These are phyloP conservation scores for Paratinospora sagittata DNA, from an alignment of 164 flowering plant species.

Conservation along the genomic window DNA sequence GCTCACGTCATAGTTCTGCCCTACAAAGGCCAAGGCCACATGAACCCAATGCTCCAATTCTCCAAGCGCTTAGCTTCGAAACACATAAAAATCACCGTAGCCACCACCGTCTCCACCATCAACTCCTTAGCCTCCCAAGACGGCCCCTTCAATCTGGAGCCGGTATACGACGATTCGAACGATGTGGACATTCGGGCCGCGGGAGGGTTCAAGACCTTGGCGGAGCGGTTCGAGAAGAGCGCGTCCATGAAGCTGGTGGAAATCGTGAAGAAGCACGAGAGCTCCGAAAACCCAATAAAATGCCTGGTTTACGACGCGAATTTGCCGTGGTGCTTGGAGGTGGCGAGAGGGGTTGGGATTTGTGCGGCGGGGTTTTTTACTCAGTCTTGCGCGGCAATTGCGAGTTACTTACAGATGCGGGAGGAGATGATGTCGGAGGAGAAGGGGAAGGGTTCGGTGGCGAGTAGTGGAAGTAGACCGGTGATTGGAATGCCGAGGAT, in stretches of 20 bases:
- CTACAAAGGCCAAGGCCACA: conserved; percentile 17
- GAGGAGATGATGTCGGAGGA: not conserved
- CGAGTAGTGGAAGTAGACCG: not conserved
- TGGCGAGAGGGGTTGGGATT: conserved; percentile 14
- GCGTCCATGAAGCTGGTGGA: conserved; percentile 8
- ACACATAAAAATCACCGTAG: conserved; percentile 16
- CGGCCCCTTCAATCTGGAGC: conserved; percentile 8
- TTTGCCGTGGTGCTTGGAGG: conserved; percentile 14
- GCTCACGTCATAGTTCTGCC: conserved; percentile 20
- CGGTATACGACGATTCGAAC: conserved; percentile 6
- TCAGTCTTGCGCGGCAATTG: conserved; percentile 17
- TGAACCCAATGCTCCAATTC: conserved; percentile 24
- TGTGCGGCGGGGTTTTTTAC: conserved; percentile 18
- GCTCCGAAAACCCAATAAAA: not conserved
- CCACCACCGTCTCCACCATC: conserved; percentile 4
- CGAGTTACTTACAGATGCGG: not conserved
- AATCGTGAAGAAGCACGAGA: not conserved
- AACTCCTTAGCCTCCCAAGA: conserved; percentile 8
- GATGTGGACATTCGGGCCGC: not conserved
- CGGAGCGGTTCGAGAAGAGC: conserved; percentile 2
- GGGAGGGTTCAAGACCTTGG: conserved; percentile 2
- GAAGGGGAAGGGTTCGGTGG: too few relatives aligned
- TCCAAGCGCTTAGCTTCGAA: conserved; percentile 11
- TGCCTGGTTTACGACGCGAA: conserved; percentile 19
- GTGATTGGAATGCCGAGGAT: not conserved